Evolutionary conservation across 352 stramenopile species (phyloP).

Genomic region (Aphanomyces cochlioides): DNA sequence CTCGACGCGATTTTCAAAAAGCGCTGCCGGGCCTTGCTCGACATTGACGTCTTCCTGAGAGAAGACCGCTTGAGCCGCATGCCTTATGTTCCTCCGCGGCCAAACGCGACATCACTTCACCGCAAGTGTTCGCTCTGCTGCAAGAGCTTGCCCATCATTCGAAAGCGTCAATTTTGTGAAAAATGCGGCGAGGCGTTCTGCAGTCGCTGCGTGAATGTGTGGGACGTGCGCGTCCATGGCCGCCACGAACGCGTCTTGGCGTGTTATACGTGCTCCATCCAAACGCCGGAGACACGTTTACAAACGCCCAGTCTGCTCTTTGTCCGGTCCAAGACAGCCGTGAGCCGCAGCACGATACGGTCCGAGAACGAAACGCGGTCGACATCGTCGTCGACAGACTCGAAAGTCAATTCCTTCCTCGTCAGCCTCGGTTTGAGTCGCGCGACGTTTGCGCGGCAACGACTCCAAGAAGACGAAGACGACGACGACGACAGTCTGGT

Average conservation of each 20-base stretch:
- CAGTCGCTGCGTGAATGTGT: background rate
- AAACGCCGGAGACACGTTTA: too few species aligned
- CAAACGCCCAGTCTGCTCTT: too few species aligned
- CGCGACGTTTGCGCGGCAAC: too few species aligned
- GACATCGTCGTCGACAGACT: too few species aligned
- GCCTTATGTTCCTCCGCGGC: background rate
- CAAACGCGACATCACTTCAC: background rate
- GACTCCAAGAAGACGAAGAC: too few species aligned
- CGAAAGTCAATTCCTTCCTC: too few species aligned
- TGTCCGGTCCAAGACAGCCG: too few species aligned
- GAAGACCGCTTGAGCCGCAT: slow-evolving; percentile 1
- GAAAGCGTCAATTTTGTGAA: background rate
- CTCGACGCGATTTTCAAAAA: background rate
- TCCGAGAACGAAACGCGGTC: too few species aligned
- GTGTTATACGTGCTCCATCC: background rate
- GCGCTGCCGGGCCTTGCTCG: background rate
- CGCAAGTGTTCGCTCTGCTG: background rate
- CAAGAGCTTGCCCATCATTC: background rate
- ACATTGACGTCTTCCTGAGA: background rate
- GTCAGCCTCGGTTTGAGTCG: too few species aligned
- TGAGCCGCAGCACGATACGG: too few species aligned
- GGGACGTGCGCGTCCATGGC: background rate
- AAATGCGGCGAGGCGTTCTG: slow-evolving; percentile 15
- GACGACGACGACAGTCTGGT: too few species aligned
- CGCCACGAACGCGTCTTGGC: background rate